Evolutionary conservation across 768 basidiomycete species (phyloP), one percentile per base, ranked within the genome.

Genomic region (Russula sp.): DNA sequence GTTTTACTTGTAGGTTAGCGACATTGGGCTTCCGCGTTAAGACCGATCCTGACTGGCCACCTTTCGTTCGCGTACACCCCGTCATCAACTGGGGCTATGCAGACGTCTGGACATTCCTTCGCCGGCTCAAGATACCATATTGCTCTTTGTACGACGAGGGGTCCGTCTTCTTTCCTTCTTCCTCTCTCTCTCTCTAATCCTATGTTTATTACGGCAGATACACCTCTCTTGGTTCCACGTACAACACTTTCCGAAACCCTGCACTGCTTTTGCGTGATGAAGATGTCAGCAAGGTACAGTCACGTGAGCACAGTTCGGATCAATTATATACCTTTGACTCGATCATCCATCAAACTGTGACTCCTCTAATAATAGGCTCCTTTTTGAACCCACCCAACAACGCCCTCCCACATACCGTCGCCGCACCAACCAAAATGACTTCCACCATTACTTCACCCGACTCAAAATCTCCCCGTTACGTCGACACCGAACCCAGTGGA

Each of bases 221-320:
- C 75, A 99, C 97, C 2, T 98, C 96, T 5, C 84, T 99, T 22
- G 96, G 97, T 20, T 97, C 95, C 13, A 94, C 90, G 9, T 92
- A 85, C 76, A 97, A 98, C 76, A 98, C 97, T 0, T 89, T 88
- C 73, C 94, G 87, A 0, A 98, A 98, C 71, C 95, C 96, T 2
- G 87, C 91, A 1, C 83, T 98, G 3, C 78, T 73, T 51, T 61
- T 77, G 32, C 59, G 61, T 38, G 59, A 69, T 2, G 5, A 20
- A 57, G 70, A 58, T 56, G 67, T 22, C 61, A 72, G 48, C 67
- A 70, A 4, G 49, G 73, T 30, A 62, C 75, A 32, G 24, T 61
- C 50, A 56, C 59, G 52, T 53, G 61, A 67, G 46, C 46, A 13
- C 20, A 7, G 20, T 5, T 57, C 49, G 44, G 36, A 22, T 14